phyloP scores from a whole-genome alignment of 139 green algal genomes.

The Pseudopediastrum boryanum region DNA sequence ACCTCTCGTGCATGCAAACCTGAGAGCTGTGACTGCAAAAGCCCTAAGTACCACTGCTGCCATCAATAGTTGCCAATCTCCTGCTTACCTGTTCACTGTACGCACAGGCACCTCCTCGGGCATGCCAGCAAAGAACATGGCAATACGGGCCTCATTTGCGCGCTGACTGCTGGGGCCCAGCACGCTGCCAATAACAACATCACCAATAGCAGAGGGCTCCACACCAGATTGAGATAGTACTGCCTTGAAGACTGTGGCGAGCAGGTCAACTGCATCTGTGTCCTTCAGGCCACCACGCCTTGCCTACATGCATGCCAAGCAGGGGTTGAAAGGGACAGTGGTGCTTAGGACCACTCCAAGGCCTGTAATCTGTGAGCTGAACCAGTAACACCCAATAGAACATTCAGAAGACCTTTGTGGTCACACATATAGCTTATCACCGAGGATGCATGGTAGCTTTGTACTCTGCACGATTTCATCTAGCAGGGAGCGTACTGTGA shows the following conservation, averaged over 20 bases:
- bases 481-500: no score
- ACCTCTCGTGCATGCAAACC: no score
- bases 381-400: not conserved
- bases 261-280: constrained; percentile 90
- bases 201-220: constrained; percentile 84
- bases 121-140: constrained; percentile 92
- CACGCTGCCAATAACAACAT: constrained; percentile 96
- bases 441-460: no score
- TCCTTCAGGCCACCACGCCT: constrained; percentile 91
- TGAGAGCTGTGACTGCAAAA: no score
- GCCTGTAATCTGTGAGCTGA: no score
- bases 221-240: constrained; percentile 77
- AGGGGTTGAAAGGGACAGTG: not conserved
- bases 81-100: constrained; percentile 90
- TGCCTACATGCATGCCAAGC: constrained; percentile 55
- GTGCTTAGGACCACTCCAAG: no score
- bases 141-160: constrained; percentile 96
- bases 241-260: constrained; percentile 85
- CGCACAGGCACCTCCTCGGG: constrained; percentile 91
- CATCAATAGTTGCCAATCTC: no score
- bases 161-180: constrained; percentile 91
- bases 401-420: not conserved
- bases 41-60: no score
- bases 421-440: not conserved
- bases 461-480: no score